These are phyloP conservation scores for Xylaria sp. DNA, from an alignment of 2,329 filamentous ascomycete species.

Conservation along the genomic window DNA sequence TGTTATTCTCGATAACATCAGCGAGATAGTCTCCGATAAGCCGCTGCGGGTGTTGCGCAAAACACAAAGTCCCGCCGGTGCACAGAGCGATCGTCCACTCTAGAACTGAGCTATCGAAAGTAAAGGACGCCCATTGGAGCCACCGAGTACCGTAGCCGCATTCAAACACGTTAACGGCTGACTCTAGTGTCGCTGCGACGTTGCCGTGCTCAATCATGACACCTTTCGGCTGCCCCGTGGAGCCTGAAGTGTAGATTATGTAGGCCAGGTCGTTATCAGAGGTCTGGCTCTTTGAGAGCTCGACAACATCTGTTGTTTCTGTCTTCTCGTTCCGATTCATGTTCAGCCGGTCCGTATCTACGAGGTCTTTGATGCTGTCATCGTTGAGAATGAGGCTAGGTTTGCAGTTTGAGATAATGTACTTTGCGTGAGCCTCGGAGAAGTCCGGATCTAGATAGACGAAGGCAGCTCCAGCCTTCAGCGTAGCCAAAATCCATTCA, in stretches of 20 bases:
- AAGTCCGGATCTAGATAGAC: slow-evolving; percentile 9
- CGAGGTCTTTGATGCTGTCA: not conserved
- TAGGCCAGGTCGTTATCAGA: not conserved
- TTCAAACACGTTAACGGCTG: not conserved
- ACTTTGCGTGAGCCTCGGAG: not conserved
- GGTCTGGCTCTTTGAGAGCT: not conserved
- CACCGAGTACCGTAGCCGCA: not conserved
- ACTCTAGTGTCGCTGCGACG: not conserved
- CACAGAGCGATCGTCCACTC: slow-evolving; percentile 9
- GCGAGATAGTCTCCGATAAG: slow-evolving; percentile 14
- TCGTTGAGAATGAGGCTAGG: not conserved
- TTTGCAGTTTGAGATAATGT: not conserved
- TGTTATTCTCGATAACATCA: slow-evolving; percentile 13
- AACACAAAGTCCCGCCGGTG: slow-evolving; percentile 1
- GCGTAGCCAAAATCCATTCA: slow-evolving; percentile 6
- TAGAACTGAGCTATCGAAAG: not conserved
- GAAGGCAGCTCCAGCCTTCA: slow-evolving; percentile 4
- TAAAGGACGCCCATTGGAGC: not conserved
- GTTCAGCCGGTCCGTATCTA: not conserved
- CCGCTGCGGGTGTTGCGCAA: slow-evolving; percentile 7
- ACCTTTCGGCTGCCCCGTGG: slow-evolving; percentile 6
- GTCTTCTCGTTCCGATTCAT: not conserved
- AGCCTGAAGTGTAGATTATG: slow-evolving; percentile 2
- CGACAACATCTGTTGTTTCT: not conserved
- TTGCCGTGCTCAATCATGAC: slow-evolving; percentile 5